Percentiles rank a stretch among this genome's conserved stretches.
These are phyloP conservation scores for Botryotinia narcissicola DNA, from an alignment of 2,329 filamentous ascomycete species.

Conservation along the genomic window DNA sequence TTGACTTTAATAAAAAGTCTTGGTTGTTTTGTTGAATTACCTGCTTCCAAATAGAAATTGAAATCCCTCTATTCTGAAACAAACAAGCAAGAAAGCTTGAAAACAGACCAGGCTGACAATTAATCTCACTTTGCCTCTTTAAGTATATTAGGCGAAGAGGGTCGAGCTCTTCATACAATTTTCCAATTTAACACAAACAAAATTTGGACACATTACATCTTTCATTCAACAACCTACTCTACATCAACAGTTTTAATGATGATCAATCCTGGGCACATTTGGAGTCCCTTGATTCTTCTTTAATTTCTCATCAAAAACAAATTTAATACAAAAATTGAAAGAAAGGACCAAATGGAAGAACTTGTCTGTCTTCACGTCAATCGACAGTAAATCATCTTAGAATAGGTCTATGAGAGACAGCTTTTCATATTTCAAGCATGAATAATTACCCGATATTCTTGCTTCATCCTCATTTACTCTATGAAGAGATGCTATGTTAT, in stretches of 20 bases:
- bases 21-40: not conserved
- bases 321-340: not conserved
- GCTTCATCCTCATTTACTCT: not conserved
- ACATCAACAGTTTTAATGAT: not conserved
- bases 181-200: not conserved
- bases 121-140: not conserved
- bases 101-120: not conserved
- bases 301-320: accelerated
- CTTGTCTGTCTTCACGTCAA: not conserved
- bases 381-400: not conserved
- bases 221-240: not conserved
- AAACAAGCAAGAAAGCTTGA: not conserved
- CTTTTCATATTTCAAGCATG: not conserved
- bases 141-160: not conserved
- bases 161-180: not conserved
- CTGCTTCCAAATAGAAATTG: not conserved
- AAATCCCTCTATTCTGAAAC: not conserved
- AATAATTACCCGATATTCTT: no score
- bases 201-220: not conserved
- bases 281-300: not conserved
- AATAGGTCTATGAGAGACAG: accelerated
- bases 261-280: no score
- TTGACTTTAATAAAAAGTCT: not conserved
- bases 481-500: not conserved
- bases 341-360: not conserved